Evolutionary conservation across 2,329 filamentous ascomycete species (phyloP).

Genomic region (Pestalotiopsis sp.): DNA sequence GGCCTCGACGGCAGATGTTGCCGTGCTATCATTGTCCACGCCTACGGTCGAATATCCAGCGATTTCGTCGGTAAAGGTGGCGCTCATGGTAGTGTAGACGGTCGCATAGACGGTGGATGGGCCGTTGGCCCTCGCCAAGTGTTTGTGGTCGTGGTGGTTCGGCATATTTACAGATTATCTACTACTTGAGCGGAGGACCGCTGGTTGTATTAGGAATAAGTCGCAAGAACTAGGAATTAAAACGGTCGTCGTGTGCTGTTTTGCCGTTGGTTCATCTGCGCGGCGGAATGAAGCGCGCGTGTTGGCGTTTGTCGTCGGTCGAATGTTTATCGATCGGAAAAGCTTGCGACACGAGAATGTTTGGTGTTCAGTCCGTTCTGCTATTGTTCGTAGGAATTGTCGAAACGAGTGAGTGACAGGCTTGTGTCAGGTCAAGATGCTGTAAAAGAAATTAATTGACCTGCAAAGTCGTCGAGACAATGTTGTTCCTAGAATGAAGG

Average conservation of each 20-base stretch:
- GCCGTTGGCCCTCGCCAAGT: constrained; percentile 17
- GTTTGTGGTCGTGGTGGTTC: constrained; percentile 22
- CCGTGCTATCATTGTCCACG: not conserved
- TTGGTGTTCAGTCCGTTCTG: not conserved
- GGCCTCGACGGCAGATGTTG: constrained; percentile 9
- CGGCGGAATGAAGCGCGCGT: constrained; percentile 27
- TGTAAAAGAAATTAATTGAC: constrained; percentile 14
- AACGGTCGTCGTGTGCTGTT: not conserved
- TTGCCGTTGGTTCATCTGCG: constrained; percentile 8
- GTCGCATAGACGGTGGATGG: constrained; percentile 35
- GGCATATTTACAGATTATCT: constrained; percentile 20
- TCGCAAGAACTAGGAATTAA: not conserved
- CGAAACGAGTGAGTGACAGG: not conserved
- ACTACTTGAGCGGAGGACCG: constrained; percentile 9
- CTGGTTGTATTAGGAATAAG: constrained; percentile 14
- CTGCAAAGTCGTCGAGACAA: constrained; percentile 9
- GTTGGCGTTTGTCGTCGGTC: constrained; percentile 18
- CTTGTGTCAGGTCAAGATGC: constrained; percentile 10
- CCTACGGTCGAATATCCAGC: constrained; percentile 40
- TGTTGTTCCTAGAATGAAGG: constrained; percentile 1
- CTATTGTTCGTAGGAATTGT: not conserved
- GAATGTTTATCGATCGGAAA: not conserved
- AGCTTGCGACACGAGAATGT: constrained; percentile 1
- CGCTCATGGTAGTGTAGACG: constrained; percentile 42
- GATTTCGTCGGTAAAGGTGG: constrained; percentile 43